Evolutionary conservation across 164 flowering plant genomes (phyloP).

Genomic region (Kingdonia uniflora): DNA sequence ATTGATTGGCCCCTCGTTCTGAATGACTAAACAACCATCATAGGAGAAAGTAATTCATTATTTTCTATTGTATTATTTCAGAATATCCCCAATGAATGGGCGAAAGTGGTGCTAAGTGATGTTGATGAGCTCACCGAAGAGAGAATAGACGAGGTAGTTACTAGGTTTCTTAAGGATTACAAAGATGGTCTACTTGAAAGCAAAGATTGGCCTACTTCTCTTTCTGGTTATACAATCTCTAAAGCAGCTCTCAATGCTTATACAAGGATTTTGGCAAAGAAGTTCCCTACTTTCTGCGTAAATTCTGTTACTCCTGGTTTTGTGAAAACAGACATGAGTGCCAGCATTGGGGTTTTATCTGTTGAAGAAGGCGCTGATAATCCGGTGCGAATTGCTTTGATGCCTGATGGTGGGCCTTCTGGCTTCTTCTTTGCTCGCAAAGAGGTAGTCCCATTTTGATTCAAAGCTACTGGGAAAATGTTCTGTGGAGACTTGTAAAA

Average conservation of each 20-base stretch:
- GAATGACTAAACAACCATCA: not conserved
- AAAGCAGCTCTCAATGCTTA: constrained; percentile 6
- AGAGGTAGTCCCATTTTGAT: not conserved
- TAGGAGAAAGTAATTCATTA: not conserved
- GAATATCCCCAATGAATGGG: constrained; percentile 1
- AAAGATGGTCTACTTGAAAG: not conserved
- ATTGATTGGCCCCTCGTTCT: not conserved
- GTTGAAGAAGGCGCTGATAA: constrained; percentile 8
- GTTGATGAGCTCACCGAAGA: constrained; percentile 2
- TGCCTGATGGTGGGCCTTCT: constrained; percentile 6
- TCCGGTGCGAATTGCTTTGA: constrained; percentile 5
- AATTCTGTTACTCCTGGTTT: constrained; percentile 2
- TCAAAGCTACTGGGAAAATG: not conserved
- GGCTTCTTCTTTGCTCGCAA: constrained; percentile 2
- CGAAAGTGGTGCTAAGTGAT: not conserved
- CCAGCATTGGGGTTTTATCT: not conserved
- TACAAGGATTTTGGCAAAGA: constrained; percentile 11
- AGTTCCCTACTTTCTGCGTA: not conserved
- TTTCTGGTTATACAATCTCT: constrained; percentile 2
- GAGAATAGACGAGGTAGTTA: not conserved
- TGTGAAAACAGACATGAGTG: constrained; percentile 1
- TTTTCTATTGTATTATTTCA: not conserved
- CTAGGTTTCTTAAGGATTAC: not conserved
- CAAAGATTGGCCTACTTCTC: constrained; percentile 3
- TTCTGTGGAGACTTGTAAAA: no score